phyloP scores from a whole-genome alignment of 495 filamentous ascomycete genomes.

The Sporormia fimetaria region DNA sequence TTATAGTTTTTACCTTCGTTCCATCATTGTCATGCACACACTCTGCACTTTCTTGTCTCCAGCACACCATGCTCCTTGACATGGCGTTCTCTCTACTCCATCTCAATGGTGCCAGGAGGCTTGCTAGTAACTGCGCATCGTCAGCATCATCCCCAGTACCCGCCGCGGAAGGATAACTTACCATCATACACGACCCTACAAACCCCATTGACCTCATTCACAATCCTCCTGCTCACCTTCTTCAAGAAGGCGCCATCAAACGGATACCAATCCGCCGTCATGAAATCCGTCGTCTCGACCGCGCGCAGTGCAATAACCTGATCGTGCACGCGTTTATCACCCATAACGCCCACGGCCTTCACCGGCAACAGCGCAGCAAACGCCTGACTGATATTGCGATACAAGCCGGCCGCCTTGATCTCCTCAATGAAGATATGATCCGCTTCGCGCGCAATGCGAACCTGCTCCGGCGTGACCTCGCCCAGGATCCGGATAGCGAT shows the following conservation, averaged over 20 bases:
- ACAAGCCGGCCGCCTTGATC: slow-evolving; percentile 75
- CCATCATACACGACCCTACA: slow-evolving; percentile 50
- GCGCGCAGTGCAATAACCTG: slow-evolving; percentile 56
- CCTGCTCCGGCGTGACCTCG: slow-evolving; percentile 68
- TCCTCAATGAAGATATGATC: slow-evolving; percentile 82
- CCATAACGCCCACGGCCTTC: slow-evolving; percentile 69
- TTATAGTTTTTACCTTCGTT: no score
- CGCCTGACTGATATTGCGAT: slow-evolving; percentile 71
- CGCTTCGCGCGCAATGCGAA: slow-evolving; percentile 70
- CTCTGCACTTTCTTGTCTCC: no score
- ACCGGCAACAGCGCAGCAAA: slow-evolving; percentile 67
- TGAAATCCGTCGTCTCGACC: slow-evolving; percentile 67
- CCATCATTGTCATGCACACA: no score
- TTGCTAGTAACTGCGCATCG: slow-evolving; percentile 51
- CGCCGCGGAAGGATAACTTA: slow-evolving; percentile 21
- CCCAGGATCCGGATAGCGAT: slow-evolving; percentile 84
- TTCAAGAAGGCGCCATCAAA: slow-evolving; percentile 57
- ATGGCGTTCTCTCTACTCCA: no score
- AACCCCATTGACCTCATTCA: slow-evolving; percentile 75
- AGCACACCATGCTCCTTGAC: no score
- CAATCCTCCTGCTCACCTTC: slow-evolving; percentile 57
- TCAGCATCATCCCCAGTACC: slow-evolving; percentile 11
- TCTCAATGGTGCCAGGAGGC: slow-evolving; percentile 68
- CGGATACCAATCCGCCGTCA: slow-evolving; percentile 66
- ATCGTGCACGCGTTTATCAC: slow-evolving; percentile 56